phyloP scores from a whole-genome alignment of 352 stramenopile genomes.

The Phytopythium ostracodes region DNA sequence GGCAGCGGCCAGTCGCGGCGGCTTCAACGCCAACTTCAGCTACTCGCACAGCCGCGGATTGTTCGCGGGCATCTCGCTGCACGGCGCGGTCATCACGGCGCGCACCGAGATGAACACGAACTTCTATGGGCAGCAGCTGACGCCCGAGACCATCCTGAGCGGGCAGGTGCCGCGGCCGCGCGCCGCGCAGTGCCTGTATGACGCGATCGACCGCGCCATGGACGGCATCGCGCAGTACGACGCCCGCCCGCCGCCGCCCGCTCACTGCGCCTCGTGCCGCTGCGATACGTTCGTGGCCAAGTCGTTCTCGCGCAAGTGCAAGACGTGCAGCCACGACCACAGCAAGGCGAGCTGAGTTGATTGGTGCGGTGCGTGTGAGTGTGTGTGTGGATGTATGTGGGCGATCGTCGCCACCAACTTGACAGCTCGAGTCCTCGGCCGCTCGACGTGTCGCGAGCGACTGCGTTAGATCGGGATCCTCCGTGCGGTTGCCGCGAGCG shows the following conservation, averaged over 20 bases:
- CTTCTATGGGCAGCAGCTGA: constrained; percentile 90
- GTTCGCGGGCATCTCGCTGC: constrained; percentile 91
- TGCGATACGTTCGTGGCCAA: constrained; percentile 60
- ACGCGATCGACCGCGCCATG: constrained; percentile 72
- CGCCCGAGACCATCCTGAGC: constrained; percentile 71
- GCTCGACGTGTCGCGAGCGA: not conserved
- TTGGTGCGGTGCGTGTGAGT: no score
- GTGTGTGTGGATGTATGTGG: not conserved
- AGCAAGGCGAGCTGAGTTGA: constrained; percentile 21
- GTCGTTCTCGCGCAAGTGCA: constrained; percentile 77
- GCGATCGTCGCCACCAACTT: not conserved
- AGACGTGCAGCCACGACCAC: constrained; percentile 59
- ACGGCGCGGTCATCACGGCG: constrained; percentile 90
- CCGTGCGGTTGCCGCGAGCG: not conserved
- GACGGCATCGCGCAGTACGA: constrained; percentile 65
- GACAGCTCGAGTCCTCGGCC: constrained; percentile 1
- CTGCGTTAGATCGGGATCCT: not conserved
- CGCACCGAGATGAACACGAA: constrained; percentile 93
- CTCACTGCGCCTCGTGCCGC: constrained; percentile 43
- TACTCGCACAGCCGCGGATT: constrained; percentile 92
- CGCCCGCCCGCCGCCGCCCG: constrained; percentile 8
- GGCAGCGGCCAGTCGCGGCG: constrained; percentile 61
- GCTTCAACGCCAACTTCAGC: constrained; percentile 91
- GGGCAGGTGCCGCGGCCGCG: constrained; percentile 51
- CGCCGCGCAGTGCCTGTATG: constrained; percentile 71